Conservation (phyloP, 305 asterid species). For the Nicotiana rustica region DNA sequence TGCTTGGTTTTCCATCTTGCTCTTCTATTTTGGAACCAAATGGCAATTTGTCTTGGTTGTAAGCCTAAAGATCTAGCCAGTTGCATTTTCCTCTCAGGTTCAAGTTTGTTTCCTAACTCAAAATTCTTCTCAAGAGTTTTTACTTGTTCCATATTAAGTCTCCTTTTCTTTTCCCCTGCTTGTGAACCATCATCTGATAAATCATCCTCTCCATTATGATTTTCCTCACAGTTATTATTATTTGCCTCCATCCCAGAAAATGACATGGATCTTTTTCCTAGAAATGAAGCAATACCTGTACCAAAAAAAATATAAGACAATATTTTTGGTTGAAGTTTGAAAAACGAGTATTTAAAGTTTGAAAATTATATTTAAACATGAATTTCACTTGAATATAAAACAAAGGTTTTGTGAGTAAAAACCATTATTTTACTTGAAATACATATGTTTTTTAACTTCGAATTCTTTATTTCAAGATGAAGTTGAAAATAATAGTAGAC, state of each 20-base stretch:
- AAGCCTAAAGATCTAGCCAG: conserved; percentile 72
- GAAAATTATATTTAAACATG: neutral
- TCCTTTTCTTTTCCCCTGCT: conserved; percentile 65
- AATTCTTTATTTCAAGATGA: neutral
- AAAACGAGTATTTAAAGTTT: neutral
- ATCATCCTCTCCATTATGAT: conserved; percentile 57
- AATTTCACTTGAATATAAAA: neutral
- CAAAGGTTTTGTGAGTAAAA: neutral
- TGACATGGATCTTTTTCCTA: conserved; percentile 65
- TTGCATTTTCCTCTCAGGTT: conserved; percentile 75
- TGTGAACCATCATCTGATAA: conserved; percentile 66
- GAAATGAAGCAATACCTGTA: conserved; percentile 54
- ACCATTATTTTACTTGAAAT: neutral
- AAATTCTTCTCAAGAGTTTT: conserved; percentile 64
- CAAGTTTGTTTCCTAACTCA: conserved; percentile 71
- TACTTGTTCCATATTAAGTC: conserved; percentile 69
- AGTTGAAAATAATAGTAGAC: neutral
- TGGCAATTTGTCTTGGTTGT: conserved; percentile 75
- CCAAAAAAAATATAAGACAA: neutral
- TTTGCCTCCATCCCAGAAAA: conserved; percentile 47
- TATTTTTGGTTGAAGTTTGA: neutral
- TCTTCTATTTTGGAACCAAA: conserved; percentile 77
- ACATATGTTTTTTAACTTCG: neutral
- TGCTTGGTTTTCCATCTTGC: conserved; percentile 81
- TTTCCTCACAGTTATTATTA: conserved; percentile 44